Conservation (phyloP, 768 basidiomycete species). For the Neoboletus brunneissimus region DNA sequence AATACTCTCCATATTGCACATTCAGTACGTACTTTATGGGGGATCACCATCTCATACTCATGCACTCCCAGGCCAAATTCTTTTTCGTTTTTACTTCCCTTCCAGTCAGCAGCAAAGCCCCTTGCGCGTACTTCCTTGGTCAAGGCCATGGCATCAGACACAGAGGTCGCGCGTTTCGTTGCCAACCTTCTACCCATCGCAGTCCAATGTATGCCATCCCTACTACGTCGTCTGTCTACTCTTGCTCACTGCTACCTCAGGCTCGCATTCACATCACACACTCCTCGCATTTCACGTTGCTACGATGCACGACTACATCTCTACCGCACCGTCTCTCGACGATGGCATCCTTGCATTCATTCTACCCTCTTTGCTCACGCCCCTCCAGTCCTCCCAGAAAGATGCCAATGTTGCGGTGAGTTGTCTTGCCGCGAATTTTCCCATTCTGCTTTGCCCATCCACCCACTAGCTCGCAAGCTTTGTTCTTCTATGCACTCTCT, state of each 20-base stretch:
- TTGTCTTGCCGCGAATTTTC: background rate
- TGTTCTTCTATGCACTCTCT: constrained; percentile 67
- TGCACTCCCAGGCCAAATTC: constrained; percentile 44
- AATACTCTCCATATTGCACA: constrained; percentile 82
- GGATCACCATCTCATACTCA: background rate
- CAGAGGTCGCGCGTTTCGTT: constrained; percentile 72
- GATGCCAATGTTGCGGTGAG: constrained; percentile 53
- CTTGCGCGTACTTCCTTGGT: constrained; percentile 73
- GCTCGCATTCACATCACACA: constrained; percentile 55
- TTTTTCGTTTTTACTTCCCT: constrained; percentile 70
- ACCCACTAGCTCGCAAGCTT: constrained; percentile 62
- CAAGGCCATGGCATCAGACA: constrained; percentile 69
- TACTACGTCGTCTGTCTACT: background rate
- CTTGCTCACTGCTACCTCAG: constrained; percentile 19
- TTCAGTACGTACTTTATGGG: constrained; percentile 47
- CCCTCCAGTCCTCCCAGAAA: constrained; percentile 46
- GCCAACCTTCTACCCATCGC: constrained; percentile 60
- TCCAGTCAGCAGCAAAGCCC: constrained; percentile 73
- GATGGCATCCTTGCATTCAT: constrained; percentile 66
- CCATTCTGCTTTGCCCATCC: background rate
- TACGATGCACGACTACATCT: constrained; percentile 75
- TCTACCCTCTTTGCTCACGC: constrained; percentile 61
- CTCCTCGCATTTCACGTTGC: constrained; percentile 82
- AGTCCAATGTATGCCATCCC: constrained; percentile 38
- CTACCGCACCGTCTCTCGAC: constrained; percentile 51